phyloP scores from a whole-genome alignment of 768 basidiomycete species.

The Rubroboletus pulcherrimus region DNA sequence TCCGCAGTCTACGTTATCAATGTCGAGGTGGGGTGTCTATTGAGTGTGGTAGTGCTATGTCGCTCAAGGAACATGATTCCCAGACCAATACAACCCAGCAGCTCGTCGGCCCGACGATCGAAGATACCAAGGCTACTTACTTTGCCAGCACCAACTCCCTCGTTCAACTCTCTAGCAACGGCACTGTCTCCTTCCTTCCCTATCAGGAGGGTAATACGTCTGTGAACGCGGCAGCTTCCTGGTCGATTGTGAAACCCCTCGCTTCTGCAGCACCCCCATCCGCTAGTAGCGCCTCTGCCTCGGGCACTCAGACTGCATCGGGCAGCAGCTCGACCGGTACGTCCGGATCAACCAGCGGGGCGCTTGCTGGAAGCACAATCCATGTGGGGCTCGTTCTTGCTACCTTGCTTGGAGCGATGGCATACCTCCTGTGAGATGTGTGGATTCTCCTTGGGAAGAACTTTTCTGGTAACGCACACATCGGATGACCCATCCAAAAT shows the following conservation, averaged over 20 bases:
- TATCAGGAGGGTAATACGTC: slow-evolving; percentile 45
- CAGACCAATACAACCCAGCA: slow-evolving; percentile 63
- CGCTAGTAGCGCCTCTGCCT: slow-evolving; percentile 16
- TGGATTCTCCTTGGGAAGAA: no score
- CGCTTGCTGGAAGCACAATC: slow-evolving; percentile 9
- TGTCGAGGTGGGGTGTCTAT: slow-evolving; percentile 45
- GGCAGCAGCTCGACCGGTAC: slow-evolving; percentile 14
- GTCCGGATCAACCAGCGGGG: slow-evolving; percentile 12
- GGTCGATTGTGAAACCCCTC: slow-evolving; percentile 46
- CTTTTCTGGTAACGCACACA: neutral
- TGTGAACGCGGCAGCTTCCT: slow-evolving; percentile 45
- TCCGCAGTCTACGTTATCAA: slow-evolving; percentile 71
- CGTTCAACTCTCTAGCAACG: slow-evolving; percentile 63
- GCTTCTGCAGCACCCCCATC: slow-evolving; percentile 41
- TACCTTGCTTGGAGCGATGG: slow-evolving; percentile 15
- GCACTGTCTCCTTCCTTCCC: slow-evolving; percentile 57
- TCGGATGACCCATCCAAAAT: neutral
- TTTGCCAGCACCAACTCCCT: slow-evolving; percentile 58
- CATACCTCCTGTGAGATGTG: slow-evolving; percentile 12
- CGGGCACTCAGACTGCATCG: slow-evolving; percentile 16
- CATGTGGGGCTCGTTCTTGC: slow-evolving; percentile 13
- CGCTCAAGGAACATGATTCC: slow-evolving; percentile 2
- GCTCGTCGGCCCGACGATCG: slow-evolving; percentile 54
- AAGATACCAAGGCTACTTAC: slow-evolving; percentile 60
- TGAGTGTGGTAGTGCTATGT: neutral